Conservation (phyloP, 2,329 filamentous ascomycete species). For the Fusarium paranaense region DNA sequence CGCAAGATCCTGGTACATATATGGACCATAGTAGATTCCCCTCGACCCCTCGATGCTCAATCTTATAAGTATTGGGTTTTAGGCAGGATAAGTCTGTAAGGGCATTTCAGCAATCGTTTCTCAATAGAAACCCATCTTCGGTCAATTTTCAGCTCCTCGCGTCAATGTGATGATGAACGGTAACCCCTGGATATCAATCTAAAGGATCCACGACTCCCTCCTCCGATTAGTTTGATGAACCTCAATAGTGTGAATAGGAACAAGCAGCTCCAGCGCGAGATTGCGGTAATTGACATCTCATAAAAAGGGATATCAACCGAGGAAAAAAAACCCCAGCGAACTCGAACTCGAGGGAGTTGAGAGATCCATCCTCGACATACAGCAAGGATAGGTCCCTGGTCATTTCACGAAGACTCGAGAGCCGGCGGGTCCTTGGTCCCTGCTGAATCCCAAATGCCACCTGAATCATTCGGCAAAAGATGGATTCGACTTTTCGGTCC, state of each 20-base stretch:
- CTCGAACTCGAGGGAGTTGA: not conserved
- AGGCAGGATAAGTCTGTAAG: not conserved
- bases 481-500: not conserved
- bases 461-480: conserved; percentile 32
- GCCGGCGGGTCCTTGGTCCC: conserved; percentile 17
- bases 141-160: not conserved
- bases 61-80: not conserved
- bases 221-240: not conserved
- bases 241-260: not conserved
- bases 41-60: not conserved
- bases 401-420: not conserved
- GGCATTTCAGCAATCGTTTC: not conserved
- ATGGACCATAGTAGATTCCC: not conserved
- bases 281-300: not conserved
- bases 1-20: not conserved
- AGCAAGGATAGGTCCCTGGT: not conserved
- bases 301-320: not conserved
- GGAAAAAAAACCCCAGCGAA: not conserved
- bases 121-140: not conserved
- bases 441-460: conserved; percentile 27
- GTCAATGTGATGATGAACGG: not conserved
- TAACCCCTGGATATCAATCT: not conserved
- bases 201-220: not conserved
- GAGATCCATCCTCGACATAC: not conserved
- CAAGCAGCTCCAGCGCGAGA: not conserved